phyloP scores from a whole-genome alignment of 2,329 filamentous ascomycete species.

The Calonectria honghensis region DNA sequence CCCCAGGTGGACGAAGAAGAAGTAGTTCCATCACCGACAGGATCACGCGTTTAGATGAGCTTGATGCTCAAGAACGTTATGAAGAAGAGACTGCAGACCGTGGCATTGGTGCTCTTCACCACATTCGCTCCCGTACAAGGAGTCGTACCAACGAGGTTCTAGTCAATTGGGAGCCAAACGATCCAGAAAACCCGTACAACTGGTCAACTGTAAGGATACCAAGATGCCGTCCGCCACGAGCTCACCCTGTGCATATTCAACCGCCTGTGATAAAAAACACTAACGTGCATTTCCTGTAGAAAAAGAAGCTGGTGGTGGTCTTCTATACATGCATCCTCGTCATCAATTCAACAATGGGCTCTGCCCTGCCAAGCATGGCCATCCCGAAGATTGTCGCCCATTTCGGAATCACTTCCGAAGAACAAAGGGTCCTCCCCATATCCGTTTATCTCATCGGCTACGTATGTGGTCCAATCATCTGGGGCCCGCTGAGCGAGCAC shows the following conservation, averaged over 20 bases:
- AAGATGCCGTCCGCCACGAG: neutral
- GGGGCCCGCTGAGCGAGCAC: conserved; percentile 80
- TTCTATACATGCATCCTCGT: conserved; percentile 75
- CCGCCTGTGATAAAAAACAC: neutral
- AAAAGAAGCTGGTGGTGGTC: conserved; percentile 73
- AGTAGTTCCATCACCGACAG: conserved; percentile 52
- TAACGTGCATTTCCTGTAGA: conserved; percentile 57
- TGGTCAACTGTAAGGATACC: conserved; percentile 63
- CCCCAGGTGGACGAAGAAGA: conserved; percentile 51
- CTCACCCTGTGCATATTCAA: no score
- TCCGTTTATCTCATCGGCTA: conserved; percentile 80
- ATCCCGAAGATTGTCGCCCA: conserved; percentile 74
- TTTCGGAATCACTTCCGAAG: conserved; percentile 71
- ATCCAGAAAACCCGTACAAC: conserved; percentile 73
- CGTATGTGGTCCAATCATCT: conserved; percentile 76
- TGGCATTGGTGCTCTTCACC: conserved; percentile 58
- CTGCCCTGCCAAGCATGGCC: conserved; percentile 78
- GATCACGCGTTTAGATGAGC: conserved; percentile 58
- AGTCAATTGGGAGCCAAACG: conserved; percentile 68
- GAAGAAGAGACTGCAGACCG: conserved; percentile 64
- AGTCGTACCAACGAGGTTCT: conserved; percentile 59
- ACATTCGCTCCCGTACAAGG: conserved; percentile 59
- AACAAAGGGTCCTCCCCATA: conserved; percentile 73
- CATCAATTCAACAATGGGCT: conserved; percentile 81
- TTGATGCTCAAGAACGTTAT: conserved; percentile 64